Base-by-base conservation (phyloP, 768 basidiomycete genomes). In the Tulasnella sp. region DNA sequence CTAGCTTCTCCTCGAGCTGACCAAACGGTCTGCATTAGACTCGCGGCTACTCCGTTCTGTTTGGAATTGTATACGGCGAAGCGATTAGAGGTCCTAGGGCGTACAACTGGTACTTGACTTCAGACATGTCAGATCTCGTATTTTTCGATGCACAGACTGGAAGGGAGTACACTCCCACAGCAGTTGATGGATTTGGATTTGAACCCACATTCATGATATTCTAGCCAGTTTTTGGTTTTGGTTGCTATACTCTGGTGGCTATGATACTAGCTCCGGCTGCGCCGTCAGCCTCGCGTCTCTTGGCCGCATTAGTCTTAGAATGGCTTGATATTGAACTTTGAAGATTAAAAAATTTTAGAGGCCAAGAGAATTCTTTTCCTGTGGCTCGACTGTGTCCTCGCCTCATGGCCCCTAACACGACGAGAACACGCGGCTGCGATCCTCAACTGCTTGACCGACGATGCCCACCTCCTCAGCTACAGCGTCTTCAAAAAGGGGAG, bases 71-170 rank as follows among this genome's bases (percentile, higher is more conserved):
- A 37, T 73, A 28, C 14, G 72, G 72, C 0, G 42, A 9, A 44
- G 20, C 37, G 14, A 37, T 0, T 7, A 22, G 8, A 3, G 72
- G 31, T 7, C 37, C 37, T 7, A 37, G 34, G 8, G 72, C 72
- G 24, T 73, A 73, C 31, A 73, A 73, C 24, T 73, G 46, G 46
- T 46, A 46, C 4, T 44, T 73, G 34, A 24, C 72, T 0, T 12
- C 16, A 7, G 72, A 73, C 11, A 73, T 73, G 72, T 8, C 20
- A 7, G 18, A 28, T 20, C 72, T 44, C 72, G 72, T 73, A 28
- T 73, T 73, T 8, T 73, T 73, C 31, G 72, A 73, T 12, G 72
- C 72, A 6, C 31, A 73, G 11, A 73, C 34, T 34, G 72, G 72
- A 20, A 37, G 12, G 72, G 72, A 73, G 42, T 44, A 37, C 11